These are phyloP conservation scores for Eutrema yunnanense DNA, from an alignment of 345 rosid genomes.

Conservation along the genomic window DNA sequence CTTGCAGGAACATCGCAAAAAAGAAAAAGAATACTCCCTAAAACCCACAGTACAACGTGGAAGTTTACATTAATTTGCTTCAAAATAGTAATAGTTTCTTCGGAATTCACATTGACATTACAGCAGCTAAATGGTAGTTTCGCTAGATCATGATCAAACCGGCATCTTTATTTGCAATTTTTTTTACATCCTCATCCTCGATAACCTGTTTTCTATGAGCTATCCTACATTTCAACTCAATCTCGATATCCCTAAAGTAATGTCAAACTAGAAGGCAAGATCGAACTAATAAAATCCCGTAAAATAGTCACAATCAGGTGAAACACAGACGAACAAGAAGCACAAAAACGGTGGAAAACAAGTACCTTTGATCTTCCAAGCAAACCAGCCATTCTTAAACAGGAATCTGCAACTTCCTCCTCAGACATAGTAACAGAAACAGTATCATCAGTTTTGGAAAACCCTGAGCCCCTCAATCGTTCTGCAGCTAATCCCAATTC, in stretches of 20 bases:
- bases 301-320: background rate
- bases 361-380: slow-evolving; percentile 67
- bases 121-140: background rate
- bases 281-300: background rate
- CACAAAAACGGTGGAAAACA: slow-evolving; percentile 1
- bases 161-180: background rate
- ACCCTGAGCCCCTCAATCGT: slow-evolving; percentile 23
- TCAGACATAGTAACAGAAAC: slow-evolving; percentile 32
- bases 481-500: background rate
- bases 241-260: background rate
- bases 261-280: background rate
- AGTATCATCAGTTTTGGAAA: slow-evolving; percentile 28
- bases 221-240: background rate
- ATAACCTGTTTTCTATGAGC: background rate
- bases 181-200: background rate
- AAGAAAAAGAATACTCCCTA: background rate
- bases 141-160: background rate
- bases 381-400: slow-evolving; percentile 44
- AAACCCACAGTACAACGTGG: background rate
- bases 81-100: background rate
- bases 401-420: slow-evolving; percentile 49
- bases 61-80: background rate
- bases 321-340: background rate
- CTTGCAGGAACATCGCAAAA: background rate
- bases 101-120: background rate